Base-by-base conservation (phyloP, 1,139 yeast species). In the Yamadazyma taylorii region DNA sequence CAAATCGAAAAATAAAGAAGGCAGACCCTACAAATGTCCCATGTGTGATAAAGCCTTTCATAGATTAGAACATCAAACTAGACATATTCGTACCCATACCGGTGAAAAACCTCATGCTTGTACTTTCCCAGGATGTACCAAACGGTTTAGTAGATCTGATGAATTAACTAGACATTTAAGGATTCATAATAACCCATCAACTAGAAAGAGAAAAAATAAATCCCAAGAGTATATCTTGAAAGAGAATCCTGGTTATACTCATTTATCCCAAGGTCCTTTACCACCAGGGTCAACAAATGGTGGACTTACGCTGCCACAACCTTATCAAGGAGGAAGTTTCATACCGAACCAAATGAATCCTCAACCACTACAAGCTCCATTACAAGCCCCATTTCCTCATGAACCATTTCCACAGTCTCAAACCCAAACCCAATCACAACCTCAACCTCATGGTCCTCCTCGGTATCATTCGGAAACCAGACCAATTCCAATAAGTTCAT, bases 101-200 rank as follows among this genome's bases (percentile, higher is more conserved):
- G 86, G 86, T 17, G 85, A 81, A 53, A 80, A 85, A 48, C 92
- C 92, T 10, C 87, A 83, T 55, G 78, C 74, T 17, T 85, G 94
- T 59, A 75, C 79, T 22, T 80, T 68, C 44, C 79, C 85, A 3
- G 82, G 82, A 7, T 85, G 92, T 56, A 55, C 69, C 30, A 83
- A 83, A 58, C 68, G 79, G 43, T 84, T 84, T 57, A 75, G 82
- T 40, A 66, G 90, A 43, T 69, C 81, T 32, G 87, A 83, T 48
- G 88, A 84, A 48, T 61, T 83, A 45, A 82, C 87, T 10, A 69
- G 88, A 46, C 90, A 81, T 56, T 63, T 75, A 42, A 63, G 84
- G 41, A 79, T 79, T 36, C 88, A 81, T 56, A 79, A 78, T 34
- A 79, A 78, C 48, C 78, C 79, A 8, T 56, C 61, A 36, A 66